These are phyloP conservation scores for Orbilia quercus DNA, from an alignment of 2,329 filamentous ascomycete species.

Conservation along the genomic window DNA sequence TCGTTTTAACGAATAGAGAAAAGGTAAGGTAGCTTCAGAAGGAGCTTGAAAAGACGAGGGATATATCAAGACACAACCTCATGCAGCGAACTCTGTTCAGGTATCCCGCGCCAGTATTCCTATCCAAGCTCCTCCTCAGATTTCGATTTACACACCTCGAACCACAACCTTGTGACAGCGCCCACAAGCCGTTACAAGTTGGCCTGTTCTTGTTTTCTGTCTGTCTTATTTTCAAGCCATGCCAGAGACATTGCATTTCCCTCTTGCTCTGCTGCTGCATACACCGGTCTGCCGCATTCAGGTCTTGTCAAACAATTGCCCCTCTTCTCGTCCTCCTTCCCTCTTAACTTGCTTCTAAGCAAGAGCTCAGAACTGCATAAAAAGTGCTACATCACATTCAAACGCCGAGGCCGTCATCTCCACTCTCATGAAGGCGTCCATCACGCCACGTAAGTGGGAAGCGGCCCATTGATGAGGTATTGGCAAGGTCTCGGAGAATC, in stretches of 20 bases:
- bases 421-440: conserved; percentile 24
- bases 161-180: conserved; percentile 30
- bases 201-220: conserved; percentile 4
- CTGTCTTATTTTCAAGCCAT: conserved; percentile 32
- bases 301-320: conserved; percentile 54
- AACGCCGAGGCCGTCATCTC: conserved; percentile 27
- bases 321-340: conserved; percentile 39
- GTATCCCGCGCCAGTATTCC: conserved; percentile 15
- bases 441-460: conserved; percentile 49
- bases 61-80: conserved; percentile 36
- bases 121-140: conserved; percentile 39
- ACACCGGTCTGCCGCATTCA: conserved; percentile 51
- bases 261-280: conserved; percentile 35
- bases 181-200: neutral
- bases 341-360: conserved; percentile 41
- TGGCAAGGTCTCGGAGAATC: conserved; percentile 9
- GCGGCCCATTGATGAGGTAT: conserved; percentile 12
- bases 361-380: conserved; percentile 54
- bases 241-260: conserved; percentile 8
- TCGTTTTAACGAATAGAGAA: conserved; percentile 42
- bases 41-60: conserved; percentile 47
- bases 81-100: conserved; percentile 13
- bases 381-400: conserved; percentile 30
- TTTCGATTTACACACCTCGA: conserved; percentile 22
- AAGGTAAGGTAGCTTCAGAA: conserved; percentile 29